Evolutionary conservation across 106 monocot species (phyloP).

Genomic region (Dioscorea dumetorum): DNA sequence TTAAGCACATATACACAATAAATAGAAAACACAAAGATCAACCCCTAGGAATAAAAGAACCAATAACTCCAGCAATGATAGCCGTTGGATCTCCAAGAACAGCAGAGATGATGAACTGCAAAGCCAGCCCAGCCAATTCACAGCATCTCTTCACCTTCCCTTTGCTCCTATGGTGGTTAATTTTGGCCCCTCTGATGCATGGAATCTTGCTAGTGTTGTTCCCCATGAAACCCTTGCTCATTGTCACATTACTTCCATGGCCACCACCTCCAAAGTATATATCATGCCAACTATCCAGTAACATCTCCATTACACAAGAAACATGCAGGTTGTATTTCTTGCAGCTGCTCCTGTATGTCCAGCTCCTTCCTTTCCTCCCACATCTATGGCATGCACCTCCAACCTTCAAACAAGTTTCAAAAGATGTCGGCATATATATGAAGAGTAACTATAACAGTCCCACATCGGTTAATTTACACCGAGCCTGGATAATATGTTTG

Average conservation of each 20-base stretch:
- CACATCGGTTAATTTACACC: too few species aligned
- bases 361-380: conserved; percentile 77
- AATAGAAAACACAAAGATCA: too few species aligned
- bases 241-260: conserved; percentile 2
- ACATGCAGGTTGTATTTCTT: conserved; percentile 92
- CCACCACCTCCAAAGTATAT: conserved; percentile 38
- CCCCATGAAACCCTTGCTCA: conserved; percentile 16
- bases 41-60: conserved; percentile 34
- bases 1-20: too few species aligned
- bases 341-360: conserved; percentile 87
- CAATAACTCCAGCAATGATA: conserved; percentile 81
- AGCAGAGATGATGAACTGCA: conserved; percentile 91
- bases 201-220: conserved; percentile 41
- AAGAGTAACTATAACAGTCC: too few species aligned
- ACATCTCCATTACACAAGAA: conserved; percentile 81
- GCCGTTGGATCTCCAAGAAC: conserved; percentile 90
- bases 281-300: conserved; percentile 93
- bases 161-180: conserved; percentile 62
- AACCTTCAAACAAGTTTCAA: conserved; percentile 38
- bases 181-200: conserved; percentile 46
- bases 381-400: conserved; percentile 70
- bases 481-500: too few species aligned
- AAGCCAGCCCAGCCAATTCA: conserved; percentile 78
- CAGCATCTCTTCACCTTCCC: conserved; percentile 89
- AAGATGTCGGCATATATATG: neutral